A percentile compares a stretch with the other conserved stretches of the same genome.
These are phyloP conservation scores for Pleurostoma richardsiae DNA, from an alignment of 2,329 filamentous ascomycete species.

Conservation along the genomic window DNA sequence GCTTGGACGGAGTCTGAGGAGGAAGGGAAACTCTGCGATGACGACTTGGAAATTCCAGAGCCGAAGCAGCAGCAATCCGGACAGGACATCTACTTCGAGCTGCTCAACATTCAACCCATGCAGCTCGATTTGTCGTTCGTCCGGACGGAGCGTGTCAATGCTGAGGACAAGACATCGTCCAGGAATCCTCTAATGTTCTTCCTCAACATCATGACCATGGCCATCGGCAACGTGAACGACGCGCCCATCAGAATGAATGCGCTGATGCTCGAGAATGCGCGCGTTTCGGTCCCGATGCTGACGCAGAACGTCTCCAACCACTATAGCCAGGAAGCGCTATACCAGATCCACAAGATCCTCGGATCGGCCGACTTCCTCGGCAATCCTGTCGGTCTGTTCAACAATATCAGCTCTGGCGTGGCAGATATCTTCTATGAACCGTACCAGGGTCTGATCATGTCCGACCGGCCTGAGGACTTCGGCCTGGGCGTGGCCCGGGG, in stretches of 20 bases:
- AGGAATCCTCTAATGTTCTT: conserved; percentile 98
- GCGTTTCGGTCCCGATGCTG: conserved; percentile 80
- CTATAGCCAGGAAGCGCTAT: conserved; percentile 93
- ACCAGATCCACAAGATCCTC: conserved; percentile 95
- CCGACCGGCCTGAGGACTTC: conserved; percentile 90
- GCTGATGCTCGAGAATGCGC: conserved; percentile 88
- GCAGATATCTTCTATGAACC: conserved; percentile 99
- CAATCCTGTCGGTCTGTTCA: conserved; percentile 96
- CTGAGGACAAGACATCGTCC: conserved; percentile 86
- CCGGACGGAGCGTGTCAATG: conserved; percentile 92
- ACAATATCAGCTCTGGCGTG: conserved; percentile 94
- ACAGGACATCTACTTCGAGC: conserved; percentile 96
- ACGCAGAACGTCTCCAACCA: conserved; percentile 85
- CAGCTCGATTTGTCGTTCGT: conserved; percentile 97
- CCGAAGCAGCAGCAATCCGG: conserved; percentile 78
- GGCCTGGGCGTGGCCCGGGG: conserved; percentile 94
- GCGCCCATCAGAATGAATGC: conserved; percentile 92
- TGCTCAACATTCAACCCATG: conserved; percentile 96
- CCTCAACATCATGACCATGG: conserved; percentile 98
- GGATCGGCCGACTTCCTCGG: conserved; percentile 96
- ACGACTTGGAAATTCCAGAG: conserved; percentile 85
- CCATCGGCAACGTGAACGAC: conserved; percentile 97
- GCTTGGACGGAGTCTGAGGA: conserved; percentile 75
- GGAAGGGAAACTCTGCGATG: conserved; percentile 83
- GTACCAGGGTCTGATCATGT: conserved; percentile 93